Evolutionary conservation across 2,329 filamentous ascomycete genomes (phyloP).

Genomic region (Beauveria australis): DNA sequence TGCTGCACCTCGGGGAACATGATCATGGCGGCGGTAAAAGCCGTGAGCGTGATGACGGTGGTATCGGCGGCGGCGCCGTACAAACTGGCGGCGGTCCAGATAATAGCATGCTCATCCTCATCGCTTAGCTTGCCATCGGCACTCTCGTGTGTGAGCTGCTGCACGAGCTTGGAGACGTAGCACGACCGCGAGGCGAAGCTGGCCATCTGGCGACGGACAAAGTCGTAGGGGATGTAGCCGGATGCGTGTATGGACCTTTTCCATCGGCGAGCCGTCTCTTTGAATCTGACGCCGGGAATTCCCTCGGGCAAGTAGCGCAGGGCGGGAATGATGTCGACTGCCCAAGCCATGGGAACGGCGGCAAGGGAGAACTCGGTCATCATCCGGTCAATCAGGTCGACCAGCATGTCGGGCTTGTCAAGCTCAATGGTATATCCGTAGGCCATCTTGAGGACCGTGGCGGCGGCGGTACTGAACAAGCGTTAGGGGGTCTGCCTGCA

Average conservation of each 20-base stretch:
- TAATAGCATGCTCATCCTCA: constrained; percentile 6
- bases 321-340: constrained; percentile 24
- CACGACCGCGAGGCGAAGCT: constrained; percentile 15
- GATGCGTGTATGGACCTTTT: constrained; percentile 13
- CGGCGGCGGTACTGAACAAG: constrained; percentile 19
- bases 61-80: constrained; percentile 13
- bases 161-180: constrained; percentile 18
- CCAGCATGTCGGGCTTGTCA: constrained; percentile 21
- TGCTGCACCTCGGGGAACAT: constrained; percentile 33
- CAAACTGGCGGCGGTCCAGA: constrained; percentile 13
- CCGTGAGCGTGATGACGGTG: constrained; percentile 19
- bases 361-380: constrained; percentile 22
- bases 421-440: constrained; percentile 27
- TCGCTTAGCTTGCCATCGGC: not conserved
- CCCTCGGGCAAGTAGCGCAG: constrained; percentile 22
- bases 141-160: not conserved
- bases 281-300: constrained; percentile 23
- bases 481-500: not conserved
- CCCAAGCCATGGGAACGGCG: constrained; percentile 23
- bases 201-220: constrained; percentile 22
- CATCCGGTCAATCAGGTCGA: constrained; percentile 21
- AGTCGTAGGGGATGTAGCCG: constrained; percentile 21
- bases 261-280: constrained; percentile 22
- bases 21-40: constrained; percentile 39
- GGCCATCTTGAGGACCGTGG: constrained; percentile 20